phyloP scores from a whole-genome alignment of 768 basidiomycete species.

The Coprinopsis sp. region DNA sequence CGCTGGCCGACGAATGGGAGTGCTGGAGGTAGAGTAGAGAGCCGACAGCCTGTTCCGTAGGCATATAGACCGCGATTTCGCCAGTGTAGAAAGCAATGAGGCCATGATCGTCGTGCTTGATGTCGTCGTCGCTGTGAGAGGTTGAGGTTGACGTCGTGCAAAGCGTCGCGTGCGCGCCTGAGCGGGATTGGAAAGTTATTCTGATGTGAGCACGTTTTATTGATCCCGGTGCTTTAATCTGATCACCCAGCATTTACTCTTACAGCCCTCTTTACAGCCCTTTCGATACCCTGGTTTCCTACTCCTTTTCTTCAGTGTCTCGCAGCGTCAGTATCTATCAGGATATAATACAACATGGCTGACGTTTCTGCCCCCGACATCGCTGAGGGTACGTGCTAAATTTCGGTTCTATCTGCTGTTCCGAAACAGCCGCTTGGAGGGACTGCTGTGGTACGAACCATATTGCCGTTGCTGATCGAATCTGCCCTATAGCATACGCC shows the following conservation, averaged over 20 bases:
- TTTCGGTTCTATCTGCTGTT: slow-evolving; percentile 5
- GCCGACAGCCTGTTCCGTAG: not conserved
- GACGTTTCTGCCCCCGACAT: slow-evolving; percentile 75
- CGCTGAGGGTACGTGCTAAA: slow-evolving; percentile 50
- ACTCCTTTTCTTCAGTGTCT: slow-evolving; percentile 8
- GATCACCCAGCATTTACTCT: not conserved
- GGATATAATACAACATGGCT: slow-evolving; percentile 55
- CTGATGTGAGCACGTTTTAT: too few species aligned
- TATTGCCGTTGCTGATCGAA: too few species aligned
- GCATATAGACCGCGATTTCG: slow-evolving; percentile 1
- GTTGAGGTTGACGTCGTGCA: not conserved
- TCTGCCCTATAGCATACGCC: slow-evolving; percentile 91
- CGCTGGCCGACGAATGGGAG: slow-evolving; percentile 22
- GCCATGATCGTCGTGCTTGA: slow-evolving; percentile 17
- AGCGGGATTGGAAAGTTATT: too few species aligned
- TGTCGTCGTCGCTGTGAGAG: slow-evolving; percentile 2
- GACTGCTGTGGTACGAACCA: too few species aligned
- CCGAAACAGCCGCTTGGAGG: not conserved
- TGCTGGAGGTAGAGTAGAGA: slow-evolving; percentile 7
- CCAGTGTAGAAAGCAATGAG: slow-evolving; percentile 19
- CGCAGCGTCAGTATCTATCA: slow-evolving; percentile 4
- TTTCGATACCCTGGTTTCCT: not conserved
- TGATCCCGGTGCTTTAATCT: not conserved
- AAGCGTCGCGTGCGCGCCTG: too few species aligned
- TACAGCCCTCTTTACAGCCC: not conserved